Evolutionary conservation across 345 rosid species (phyloP), one percentile per base, ranked within the genome.

Genomic region (Cardamine occulta): DNA sequence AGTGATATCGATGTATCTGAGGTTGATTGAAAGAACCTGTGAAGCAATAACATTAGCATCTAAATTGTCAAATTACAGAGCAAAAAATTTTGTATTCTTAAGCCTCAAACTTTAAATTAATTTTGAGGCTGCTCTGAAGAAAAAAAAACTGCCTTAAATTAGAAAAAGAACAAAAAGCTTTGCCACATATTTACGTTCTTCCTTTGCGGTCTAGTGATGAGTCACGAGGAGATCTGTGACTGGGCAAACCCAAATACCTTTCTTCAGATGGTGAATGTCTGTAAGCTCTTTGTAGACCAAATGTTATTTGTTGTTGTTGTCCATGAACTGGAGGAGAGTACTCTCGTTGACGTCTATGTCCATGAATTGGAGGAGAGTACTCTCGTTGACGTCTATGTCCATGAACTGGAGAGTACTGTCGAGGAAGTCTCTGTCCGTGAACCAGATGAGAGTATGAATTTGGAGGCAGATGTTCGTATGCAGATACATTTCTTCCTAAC

Each of bases 1-100:
- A 76, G 83, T 73, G 82, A 82, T 8, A 71, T 52, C 7, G 90
- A 85, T 66, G 88, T 80, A 44, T 81, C 83, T 8, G 87, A 84
- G 59, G 80, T 62, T 37, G 88, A 88, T 23, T 89, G 74, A 74
- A 70, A 4, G 31, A 78, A 52, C 29, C 29, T 34, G 70, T 35
- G 47, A 37, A 49, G 10, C 37, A 78, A 14, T 40, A 44, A 59
- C 68, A 73, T 60, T 79, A 66, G 69, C 39, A 48, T 73, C 73
- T 52, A 12, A 28, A 59, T 62, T 72, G 56, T 72, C 44, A 78
- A 60, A 60, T 56, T 54, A 51, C 51, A 63, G 11, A 69, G 40
- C 48, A 42, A 18, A 15, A 15, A 0, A 0, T 29, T 58, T 35
- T 53, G 63, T 3, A 42, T 28, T 15, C 13, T 17, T 29, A 26